Percentiles rank a stretch among this genome's conserved stretches.
These are phyloP conservation scores for Diatrype stigma DNA, from an alignment of 2,329 filamentous ascomycete species.

Conservation along the genomic window DNA sequence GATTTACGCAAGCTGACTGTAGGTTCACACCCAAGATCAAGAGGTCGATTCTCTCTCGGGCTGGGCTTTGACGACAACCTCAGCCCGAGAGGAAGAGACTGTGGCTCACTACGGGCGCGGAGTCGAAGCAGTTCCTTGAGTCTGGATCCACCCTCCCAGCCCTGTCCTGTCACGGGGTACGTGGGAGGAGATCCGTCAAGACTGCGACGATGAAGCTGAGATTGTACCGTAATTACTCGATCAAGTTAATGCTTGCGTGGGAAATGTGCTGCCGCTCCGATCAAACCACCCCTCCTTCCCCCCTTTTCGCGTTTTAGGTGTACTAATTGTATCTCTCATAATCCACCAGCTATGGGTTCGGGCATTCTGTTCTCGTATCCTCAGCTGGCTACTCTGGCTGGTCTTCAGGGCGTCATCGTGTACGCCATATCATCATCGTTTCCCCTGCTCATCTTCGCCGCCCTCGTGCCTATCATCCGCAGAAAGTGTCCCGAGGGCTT, in stretches of 20 bases:
- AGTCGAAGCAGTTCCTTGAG: conserved; percentile 47
- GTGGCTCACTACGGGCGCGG: conserved; percentile 84
- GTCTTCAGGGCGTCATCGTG: conserved; percentile 72
- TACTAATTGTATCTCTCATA: conserved; percentile 43
- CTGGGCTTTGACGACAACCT: conserved; percentile 2
- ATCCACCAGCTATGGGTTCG: conserved; percentile 67
- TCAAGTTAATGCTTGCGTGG: conserved; percentile 99
- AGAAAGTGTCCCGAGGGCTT: conserved; percentile 79
- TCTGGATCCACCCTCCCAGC: conserved; percentile 48
- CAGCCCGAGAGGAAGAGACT: conserved; percentile 32
- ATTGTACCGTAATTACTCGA: conserved; percentile 95
- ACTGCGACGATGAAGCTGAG: conserved; percentile 70
- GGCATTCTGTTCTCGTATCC: conserved; percentile 82
- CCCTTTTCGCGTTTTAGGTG: conserved; percentile 10
- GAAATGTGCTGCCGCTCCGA: conserved; percentile 90
- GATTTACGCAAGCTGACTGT: conserved; percentile 28
- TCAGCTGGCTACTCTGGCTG: conserved; percentile 72
- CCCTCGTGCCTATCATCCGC: conserved; percentile 71
- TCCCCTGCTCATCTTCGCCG: conserved; percentile 71
- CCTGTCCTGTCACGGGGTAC: conserved; percentile 6
- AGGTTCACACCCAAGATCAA: conserved; percentile 44
- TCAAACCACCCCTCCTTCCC: conserved; percentile 30
- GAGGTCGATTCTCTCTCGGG: conserved; percentile 21
- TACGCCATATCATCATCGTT: conserved; percentile 71
- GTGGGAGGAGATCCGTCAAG: conserved; percentile 34